These are phyloP conservation scores for Salix brachista DNA, from an alignment of 345 rosid species.

Conservation along the genomic window DNA sequence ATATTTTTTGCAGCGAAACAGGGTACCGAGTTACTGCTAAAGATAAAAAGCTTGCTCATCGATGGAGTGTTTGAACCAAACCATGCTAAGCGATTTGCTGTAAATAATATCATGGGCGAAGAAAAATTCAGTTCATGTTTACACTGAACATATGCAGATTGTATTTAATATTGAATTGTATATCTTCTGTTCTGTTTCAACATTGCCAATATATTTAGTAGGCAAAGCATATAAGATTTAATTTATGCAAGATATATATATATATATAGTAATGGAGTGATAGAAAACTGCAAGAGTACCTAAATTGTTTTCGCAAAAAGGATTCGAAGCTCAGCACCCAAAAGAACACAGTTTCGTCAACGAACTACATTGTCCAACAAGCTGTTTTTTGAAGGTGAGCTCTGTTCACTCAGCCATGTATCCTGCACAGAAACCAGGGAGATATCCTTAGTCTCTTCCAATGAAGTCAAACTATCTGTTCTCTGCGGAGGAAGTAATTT, in stretches of 20 bases:
- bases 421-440: conserved; percentile 75
- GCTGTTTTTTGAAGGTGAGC: conserved; percentile 81
- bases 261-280: background rate
- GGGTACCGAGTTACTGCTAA: too few species aligned
- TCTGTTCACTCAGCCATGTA: conserved; percentile 75
- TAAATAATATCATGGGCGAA: background rate
- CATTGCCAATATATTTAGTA: background rate
- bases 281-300: background rate
- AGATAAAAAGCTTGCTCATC: too few species aligned
- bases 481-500: conserved; percentile 34
- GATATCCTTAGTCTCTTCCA: conserved; percentile 45
- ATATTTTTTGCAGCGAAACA: too few species aligned
- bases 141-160: background rate
- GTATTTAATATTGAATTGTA: background rate
- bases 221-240: background rate
- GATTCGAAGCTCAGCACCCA: background rate
- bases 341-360: conserved; percentile 21
- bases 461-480: conserved; percentile 30
- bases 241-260: background rate
- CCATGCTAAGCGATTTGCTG: too few species aligned
- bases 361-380: conserved; percentile 52
- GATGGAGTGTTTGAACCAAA: too few species aligned
- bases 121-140: background rate
- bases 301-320: conserved; percentile 6
- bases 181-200: background rate